phyloP scores from a whole-genome alignment of 352 stramenopile genomes.

The Pythium folliculosum region DNA sequence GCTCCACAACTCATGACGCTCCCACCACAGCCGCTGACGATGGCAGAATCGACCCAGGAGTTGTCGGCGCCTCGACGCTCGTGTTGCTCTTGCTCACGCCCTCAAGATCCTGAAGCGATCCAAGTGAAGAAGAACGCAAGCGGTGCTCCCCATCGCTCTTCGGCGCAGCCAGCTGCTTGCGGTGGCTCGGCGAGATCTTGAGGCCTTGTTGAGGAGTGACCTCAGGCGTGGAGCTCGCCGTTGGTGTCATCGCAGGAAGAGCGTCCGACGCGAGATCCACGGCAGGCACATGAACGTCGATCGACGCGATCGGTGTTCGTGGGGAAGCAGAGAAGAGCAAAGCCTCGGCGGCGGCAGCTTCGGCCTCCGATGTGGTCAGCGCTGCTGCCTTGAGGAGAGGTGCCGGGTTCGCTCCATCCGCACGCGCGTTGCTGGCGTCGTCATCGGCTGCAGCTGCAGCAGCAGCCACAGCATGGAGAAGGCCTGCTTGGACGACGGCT shows the following conservation, averaged over 20 bases:
- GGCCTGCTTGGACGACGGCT: constrained; percentile 5
- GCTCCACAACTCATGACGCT: not conserved
- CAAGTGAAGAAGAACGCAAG: constrained; percentile 41
- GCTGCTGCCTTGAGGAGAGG: not conserved
- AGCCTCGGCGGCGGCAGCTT: constrained; percentile 20
- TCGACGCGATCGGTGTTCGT: constrained; percentile 1
- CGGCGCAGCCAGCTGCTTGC: constrained; percentile 40
- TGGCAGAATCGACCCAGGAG: not conserved
- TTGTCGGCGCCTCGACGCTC: not conserved
- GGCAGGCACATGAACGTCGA: constrained; percentile 15
- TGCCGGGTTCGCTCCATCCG: too few species aligned
- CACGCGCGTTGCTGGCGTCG: too few species aligned
- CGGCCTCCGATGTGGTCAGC: constrained; percentile 6
- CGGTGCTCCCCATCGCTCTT: constrained; percentile 38
- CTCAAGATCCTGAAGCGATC: constrained; percentile 39
- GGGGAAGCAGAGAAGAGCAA: constrained; percentile 21
- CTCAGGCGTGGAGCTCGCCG: constrained; percentile 25
- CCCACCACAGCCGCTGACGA: not conserved
- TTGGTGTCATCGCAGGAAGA: constrained; percentile 36
- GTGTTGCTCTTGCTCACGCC: not conserved
- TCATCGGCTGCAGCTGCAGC: constrained; percentile 5
- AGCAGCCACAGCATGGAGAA: constrained; percentile 26
- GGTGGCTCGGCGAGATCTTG: constrained; percentile 54
- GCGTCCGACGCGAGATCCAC: not conserved
- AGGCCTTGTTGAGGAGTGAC: constrained; percentile 17